These are phyloP conservation scores for Penicillium cataractarum DNA, from an alignment of 495 filamentous ascomycete species.

Conservation along the genomic window DNA sequence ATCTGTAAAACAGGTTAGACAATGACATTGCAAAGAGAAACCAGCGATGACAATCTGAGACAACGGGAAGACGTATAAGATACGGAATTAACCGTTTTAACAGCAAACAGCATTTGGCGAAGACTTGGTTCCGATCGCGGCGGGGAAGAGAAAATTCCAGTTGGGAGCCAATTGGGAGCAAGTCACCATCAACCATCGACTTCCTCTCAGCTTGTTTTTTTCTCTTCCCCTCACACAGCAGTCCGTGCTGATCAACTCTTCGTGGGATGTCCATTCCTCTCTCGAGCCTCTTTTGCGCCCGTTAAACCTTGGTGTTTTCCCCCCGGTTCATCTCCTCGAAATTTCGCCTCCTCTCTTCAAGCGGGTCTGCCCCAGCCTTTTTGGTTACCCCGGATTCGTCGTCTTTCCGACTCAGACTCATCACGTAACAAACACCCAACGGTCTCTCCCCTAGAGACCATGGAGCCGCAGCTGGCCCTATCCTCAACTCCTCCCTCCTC, in stretches of 20 bases:
- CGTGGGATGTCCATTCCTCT: too few species aligned
- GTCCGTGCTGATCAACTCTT: background rate
- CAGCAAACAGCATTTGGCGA: background rate
- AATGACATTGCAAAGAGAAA: background rate
- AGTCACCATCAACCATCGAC: background rate
- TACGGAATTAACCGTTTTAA: too few species aligned
- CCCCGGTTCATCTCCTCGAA: too few species aligned
- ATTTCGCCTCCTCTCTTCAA: background rate
- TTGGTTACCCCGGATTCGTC: conserved; percentile 24
- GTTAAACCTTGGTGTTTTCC: background rate
- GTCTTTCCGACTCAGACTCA: background rate
- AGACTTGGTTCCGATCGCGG: conserved; percentile 1
- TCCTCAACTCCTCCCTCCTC: background rate
- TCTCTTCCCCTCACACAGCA: too few species aligned
- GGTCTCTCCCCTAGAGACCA: conserved; percentile 3
- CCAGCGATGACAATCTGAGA: background rate
- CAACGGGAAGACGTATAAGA: background rate
- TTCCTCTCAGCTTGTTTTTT: background rate
- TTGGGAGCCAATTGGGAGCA: background rate
- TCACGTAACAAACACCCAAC: conserved; percentile 8
- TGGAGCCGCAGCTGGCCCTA: conserved; percentile 5
- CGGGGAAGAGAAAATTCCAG: background rate
- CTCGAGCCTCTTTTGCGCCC: background rate
- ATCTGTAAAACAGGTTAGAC: background rate
- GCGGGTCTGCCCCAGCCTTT: conserved; percentile 10